phyloP scores from a whole-genome alignment of 805 yeast genomes.

The Barnettozyma salicaria region DNA sequence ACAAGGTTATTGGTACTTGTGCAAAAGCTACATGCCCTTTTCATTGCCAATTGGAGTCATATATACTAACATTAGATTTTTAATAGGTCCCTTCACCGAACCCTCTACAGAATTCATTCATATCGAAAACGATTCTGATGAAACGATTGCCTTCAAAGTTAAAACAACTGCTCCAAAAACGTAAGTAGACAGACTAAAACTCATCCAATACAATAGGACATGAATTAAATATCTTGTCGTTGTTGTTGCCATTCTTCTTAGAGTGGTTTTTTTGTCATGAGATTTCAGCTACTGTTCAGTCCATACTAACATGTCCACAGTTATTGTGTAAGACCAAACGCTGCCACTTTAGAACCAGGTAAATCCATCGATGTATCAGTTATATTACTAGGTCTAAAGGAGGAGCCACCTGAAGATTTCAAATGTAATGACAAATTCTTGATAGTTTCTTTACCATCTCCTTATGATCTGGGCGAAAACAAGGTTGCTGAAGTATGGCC shows the following conservation, averaged over 20 bases:
- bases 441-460: conserved; percentile 78
- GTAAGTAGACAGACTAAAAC: no score
- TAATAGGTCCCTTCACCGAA: conserved; percentile 65
- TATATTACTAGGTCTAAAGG: conserved; percentile 75
- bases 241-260: no score
- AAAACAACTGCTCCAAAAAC: conserved; percentile 97
- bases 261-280: no score
- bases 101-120: conserved; percentile 56
- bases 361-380: conserved; percentile 67
- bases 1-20: no score
- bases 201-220: no score
- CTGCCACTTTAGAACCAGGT: conserved; percentile 74
- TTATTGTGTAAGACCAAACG: conserved; percentile 93
- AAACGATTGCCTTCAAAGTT: conserved; percentile 82
- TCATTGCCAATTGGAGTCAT: no score
- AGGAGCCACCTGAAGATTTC: conserved; percentile 66
- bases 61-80: conserved; percentile 7
- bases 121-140: conserved; percentile 50
- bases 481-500: conserved; percentile 70
- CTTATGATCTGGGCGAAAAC: conserved; percentile 47
- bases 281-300: no score
- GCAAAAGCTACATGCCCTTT: no score
- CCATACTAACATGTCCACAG: conserved; percentile 13
- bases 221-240: no score
- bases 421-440: conserved; percentile 91